These are phyloP conservation scores for Sporothrix euskadiensis DNA, from an alignment of 2,329 filamentous ascomycete species.

Conservation along the genomic window DNA sequence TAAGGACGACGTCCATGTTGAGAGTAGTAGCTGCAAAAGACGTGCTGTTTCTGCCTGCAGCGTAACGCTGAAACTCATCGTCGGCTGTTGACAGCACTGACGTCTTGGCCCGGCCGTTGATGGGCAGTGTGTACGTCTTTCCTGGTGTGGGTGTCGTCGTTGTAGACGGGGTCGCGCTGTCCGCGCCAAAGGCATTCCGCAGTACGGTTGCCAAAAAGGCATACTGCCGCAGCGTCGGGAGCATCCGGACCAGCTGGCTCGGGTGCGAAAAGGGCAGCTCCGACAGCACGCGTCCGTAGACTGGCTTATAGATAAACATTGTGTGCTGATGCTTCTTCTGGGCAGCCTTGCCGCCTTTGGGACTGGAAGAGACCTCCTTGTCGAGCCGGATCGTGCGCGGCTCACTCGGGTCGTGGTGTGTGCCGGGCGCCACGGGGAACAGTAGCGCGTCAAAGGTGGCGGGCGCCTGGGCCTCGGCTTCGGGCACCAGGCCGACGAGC, in stretches of 20 bases:
- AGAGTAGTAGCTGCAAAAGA: conserved; percentile 24
- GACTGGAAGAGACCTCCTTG: conserved; percentile 48
- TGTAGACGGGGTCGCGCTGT: conserved; percentile 25
- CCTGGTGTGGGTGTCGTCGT: background rate
- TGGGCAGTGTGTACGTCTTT: background rate
- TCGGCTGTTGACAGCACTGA: conserved; percentile 34
- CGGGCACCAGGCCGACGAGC: conserved; percentile 52
- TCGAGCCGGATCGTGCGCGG: conserved; percentile 55
- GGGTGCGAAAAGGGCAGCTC: conserved; percentile 77
- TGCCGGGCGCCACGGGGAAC: conserved; percentile 55
- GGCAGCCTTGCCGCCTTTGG: background rate
- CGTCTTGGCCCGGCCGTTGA: conserved; percentile 12
- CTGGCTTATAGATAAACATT: conserved; percentile 70
- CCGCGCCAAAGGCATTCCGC: conserved; percentile 57
- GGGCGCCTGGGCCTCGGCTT: conserved; percentile 44
- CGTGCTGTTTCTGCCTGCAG: background rate
- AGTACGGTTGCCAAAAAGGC: conserved; percentile 68
- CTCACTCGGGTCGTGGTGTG: conserved; percentile 57
- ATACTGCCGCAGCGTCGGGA: conserved; percentile 76
- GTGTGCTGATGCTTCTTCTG: conserved; percentile 55
- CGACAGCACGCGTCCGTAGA: conserved; percentile 66
- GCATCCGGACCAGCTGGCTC: conserved; percentile 69
- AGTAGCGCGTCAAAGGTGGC: conserved; percentile 60
- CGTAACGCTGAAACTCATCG: conserved; percentile 36
- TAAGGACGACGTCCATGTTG: conserved; percentile 56